Evolutionary conservation across 495 filamentous ascomycete genomes (phyloP).

Genomic region (Collariella sp.): DNA sequence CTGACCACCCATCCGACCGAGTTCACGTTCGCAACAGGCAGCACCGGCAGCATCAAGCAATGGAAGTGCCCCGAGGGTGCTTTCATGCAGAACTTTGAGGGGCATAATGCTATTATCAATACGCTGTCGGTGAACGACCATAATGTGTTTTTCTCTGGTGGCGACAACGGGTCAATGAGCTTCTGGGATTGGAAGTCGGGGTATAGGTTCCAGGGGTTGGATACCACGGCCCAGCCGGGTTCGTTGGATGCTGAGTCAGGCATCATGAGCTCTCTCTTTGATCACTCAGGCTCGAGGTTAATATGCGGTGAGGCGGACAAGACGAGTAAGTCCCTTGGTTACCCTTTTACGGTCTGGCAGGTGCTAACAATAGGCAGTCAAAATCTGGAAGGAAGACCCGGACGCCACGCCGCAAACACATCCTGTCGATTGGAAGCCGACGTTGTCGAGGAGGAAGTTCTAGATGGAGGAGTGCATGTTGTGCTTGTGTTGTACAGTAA

Average conservation of each 20-base stretch:
- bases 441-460: constrained; percentile 47
- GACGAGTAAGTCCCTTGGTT: constrained; percentile 49
- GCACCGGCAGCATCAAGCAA: constrained; percentile 92
- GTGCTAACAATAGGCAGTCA: constrained; percentile 47
- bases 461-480: constrained; percentile 9
- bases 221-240: constrained; percentile 89
- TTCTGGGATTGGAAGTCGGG: constrained; percentile 99
- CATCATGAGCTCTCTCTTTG: constrained; percentile 86
- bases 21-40: constrained; percentile 92
- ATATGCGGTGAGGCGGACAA: constrained; percentile 96
- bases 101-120: constrained; percentile 94
- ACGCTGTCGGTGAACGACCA: constrained; percentile 88
- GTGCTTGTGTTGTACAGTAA: too few relatives aligned
- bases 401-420: constrained; percentile 84
- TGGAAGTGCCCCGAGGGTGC: constrained; percentile 98
- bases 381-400: constrained; percentile 91
- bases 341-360: background rate
- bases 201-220: constrained; percentile 75
- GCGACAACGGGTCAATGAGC: constrained; percentile 90
- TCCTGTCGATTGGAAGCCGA: constrained; percentile 89
- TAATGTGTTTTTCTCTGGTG: constrained; percentile 89
- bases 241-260: constrained; percentile 90
- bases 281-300: constrained; percentile 76
- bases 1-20: constrained; percentile 82
- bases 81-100: constrained; percentile 99